Base-by-base conservation (phyloP, 2,329 filamentous ascomycete species). In the Aschersonia sp. region DNA sequence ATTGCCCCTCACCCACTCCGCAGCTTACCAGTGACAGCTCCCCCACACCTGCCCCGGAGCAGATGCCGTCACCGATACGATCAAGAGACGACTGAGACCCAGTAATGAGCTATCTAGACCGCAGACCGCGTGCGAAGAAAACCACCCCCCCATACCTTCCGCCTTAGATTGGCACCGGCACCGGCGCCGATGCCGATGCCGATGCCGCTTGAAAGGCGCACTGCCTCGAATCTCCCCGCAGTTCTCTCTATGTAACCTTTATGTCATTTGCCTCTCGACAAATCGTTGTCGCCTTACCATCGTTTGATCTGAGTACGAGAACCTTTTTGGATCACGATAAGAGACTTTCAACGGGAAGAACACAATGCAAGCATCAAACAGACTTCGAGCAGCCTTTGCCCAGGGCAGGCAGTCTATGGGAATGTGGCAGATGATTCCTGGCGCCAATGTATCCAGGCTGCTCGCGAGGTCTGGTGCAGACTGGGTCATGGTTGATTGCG, bases 361-460 rank as follows among this genome's bases (percentile, higher is more conserved):
- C 43, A 56, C 51, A 29, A 71, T 75, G 69, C 58, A 68, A 50
- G 56, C 61, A 12, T 65, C 69, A 45, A 77, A 74, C 55, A 65
- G 64, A 48, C 58, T 80, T 51, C 70, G 68, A 56, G 66, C 65
- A 49, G 67, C 67, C n/a, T 71, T 80, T 50, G 56, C 61, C 30
- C 66, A 71, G 51, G 69, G 66, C 46, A 67, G 64, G 30, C 63
- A 72, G 5, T 70, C 73, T 45, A 66, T 79, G 54, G 78, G 78
- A 4, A 67, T 74, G 47, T 82, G 77, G 78, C 78, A 82, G 63
- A 79, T 79, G 68, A 62, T 81, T 47, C 78, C 78, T 0, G 75
- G 77, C 0, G 67, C 71, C 43, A 80, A 81, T 51, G 63, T 81
- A 10, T 77, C 78, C 5, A 69, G 78, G 47, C 61, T 71, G 14